These are phyloP conservation scores for Huntiella bhutanensis DNA, from an alignment of 2,329 filamentous ascomycete genomes.

Conservation along the genomic window DNA sequence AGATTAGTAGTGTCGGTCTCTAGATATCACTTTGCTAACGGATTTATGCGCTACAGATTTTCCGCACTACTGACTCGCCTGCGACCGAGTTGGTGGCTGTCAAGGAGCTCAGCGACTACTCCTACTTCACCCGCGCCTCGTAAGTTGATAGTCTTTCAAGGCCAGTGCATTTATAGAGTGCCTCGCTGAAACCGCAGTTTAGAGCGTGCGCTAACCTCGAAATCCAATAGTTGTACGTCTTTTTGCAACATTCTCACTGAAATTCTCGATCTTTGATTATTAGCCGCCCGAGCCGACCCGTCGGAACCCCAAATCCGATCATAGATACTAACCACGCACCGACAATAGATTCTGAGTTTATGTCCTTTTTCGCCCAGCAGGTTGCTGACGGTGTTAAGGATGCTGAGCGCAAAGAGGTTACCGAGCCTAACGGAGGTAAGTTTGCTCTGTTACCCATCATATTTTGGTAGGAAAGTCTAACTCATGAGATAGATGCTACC, in stretches of 20 bases:
- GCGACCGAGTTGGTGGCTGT: slow-evolving; percentile 59
- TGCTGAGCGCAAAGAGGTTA: slow-evolving; percentile 70
- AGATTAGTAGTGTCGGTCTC: too few relatives aligned
- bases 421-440: slow-evolving; percentile 46
- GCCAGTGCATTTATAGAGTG: too few relatives aligned
- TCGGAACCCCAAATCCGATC: not conserved
- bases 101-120: slow-evolving; percentile 61
- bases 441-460: not conserved
- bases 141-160: slow-evolving; percentile 20
- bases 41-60: slow-evolving; percentile 34
- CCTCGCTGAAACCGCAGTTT: not conserved
- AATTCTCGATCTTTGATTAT: not conserved
- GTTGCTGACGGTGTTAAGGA: slow-evolving; percentile 68
- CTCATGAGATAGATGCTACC: slow-evolving; percentile 33
- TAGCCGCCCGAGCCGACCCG: not conserved
- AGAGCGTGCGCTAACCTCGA: slow-evolving; percentile 2
- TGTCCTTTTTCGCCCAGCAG: slow-evolving; percentile 71
- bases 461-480: not conserved
- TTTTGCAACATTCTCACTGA: not conserved
- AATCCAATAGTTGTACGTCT: slow-evolving; percentile 7
- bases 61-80: slow-evolving; percentile 62
- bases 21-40: not conserved
- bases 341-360: slow-evolving; percentile 36
- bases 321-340: not conserved
- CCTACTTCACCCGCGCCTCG: slow-evolving; percentile 59